Evolutionary conservation across 2,329 filamentous ascomycete species (phyloP).

Genomic region (Ceratocystis ficicola): DNA sequence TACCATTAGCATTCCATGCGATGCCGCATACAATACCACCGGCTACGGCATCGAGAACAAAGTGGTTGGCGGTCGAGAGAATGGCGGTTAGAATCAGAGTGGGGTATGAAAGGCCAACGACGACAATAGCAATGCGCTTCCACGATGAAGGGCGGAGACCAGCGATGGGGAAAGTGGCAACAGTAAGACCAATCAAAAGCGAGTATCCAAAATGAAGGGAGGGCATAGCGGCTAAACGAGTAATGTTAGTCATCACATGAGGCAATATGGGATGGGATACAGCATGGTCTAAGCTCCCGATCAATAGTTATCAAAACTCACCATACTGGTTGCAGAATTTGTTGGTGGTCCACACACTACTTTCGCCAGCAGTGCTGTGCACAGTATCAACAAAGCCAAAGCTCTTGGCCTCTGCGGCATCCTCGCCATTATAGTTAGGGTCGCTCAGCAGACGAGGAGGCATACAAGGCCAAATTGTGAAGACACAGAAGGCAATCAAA

Average conservation of each 20-base stretch:
- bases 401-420: slow-evolving; percentile 47
- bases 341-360: slow-evolving; percentile 60
- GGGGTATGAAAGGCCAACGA: slow-evolving; percentile 51
- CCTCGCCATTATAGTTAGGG: slow-evolving; percentile 40
- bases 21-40: slow-evolving; percentile 52
- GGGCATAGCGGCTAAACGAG: slow-evolving; percentile 53
- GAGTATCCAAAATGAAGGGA: slow-evolving; percentile 66
- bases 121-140: slow-evolving; percentile 36
- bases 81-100: slow-evolving; percentile 54
- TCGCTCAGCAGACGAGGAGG: slow-evolving; percentile 49
- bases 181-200: slow-evolving; percentile 57
- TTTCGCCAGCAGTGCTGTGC: slow-evolving; percentile 38
- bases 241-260: not conserved
- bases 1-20: slow-evolving; percentile 46
- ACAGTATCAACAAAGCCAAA: slow-evolving; percentile 52
- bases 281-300: not conserved
- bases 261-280: not conserved
- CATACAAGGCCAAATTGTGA: slow-evolving; percentile 54
- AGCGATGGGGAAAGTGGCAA: slow-evolving; percentile 51
- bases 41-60: slow-evolving; percentile 58
- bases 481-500: slow-evolving; percentile 47
- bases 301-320: slow-evolving; percentile 28
- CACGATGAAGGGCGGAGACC: slow-evolving; percentile 40
- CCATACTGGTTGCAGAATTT: slow-evolving; percentile 66
- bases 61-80: slow-evolving; percentile 60